A percentile compares a stretch with the other conserved stretches of the same genome.
These are phyloP conservation scores for Solanum chacoense DNA, from an alignment of 305 asterid species.

Conservation along the genomic window DNA sequence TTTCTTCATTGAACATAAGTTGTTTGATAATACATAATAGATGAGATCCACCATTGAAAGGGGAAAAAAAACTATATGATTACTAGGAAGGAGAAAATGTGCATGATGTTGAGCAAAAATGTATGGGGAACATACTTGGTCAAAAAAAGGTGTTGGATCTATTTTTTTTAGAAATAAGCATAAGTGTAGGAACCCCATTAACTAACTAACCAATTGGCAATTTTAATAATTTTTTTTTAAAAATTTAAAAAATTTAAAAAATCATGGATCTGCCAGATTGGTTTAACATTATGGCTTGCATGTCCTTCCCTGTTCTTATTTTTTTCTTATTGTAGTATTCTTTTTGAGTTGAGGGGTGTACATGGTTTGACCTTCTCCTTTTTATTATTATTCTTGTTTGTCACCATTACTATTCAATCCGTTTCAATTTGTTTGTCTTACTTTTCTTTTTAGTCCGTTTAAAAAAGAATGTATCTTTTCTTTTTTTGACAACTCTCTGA, in stretches of 20 bases:
- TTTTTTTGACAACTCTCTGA: no score
- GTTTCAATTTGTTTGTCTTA: neutral
- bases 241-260: neutral
- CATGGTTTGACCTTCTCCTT: neutral
- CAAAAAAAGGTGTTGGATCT: slow-evolving; percentile 11
- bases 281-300: slow-evolving; percentile 10
- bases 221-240: neutral
- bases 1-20: neutral
- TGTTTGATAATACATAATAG: neutral
- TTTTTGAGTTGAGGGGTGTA: neutral
- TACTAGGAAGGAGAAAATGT: neutral
- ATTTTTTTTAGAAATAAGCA: slow-evolving; percentile 5
- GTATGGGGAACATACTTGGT: slow-evolving; percentile 10
- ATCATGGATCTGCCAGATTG: slow-evolving; percentile 1
- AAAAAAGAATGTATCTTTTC: neutral
- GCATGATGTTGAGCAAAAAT: slow-evolving; percentile 14
- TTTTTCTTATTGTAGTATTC: neutral
- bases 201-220: slow-evolving; percentile 17
- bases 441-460: no score
- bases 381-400: neutral
- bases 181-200: slow-evolving; percentile 25
- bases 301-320: neutral
- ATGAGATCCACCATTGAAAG: neutral
- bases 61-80: neutral
- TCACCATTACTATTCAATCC: neutral